Base-by-base conservation (phyloP, 2,329 filamentous ascomycete species). In the Colletotrichum abscissum region DNA sequence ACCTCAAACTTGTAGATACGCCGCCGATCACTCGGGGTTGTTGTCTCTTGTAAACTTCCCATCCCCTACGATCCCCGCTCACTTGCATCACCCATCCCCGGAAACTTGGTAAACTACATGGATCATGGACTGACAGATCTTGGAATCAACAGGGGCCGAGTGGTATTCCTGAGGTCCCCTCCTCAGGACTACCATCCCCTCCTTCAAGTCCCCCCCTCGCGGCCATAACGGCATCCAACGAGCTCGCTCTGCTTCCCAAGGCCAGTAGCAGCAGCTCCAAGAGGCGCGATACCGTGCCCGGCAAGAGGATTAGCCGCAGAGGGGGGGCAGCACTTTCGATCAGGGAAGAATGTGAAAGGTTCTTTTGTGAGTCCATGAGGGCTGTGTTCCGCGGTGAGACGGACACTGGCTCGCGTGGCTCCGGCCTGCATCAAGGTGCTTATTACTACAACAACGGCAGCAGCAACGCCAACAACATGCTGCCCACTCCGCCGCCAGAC, bases 301-400 rank as follows among this genome's bases (percentile, higher is more conserved):
- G 78, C 74, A 76, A 75, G 71, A 78, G 76, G 79, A 78, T 83
- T 82, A 84, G 85, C 82, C 88, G 90, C 82, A 89, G 89, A 93
- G 93, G 93, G 94, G 95, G 95, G 95, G 95, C 95, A 92, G 92
- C 94, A 93, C 92, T 94, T 87, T 92, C 92, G 88, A 97, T 98
- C 90, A 95, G 93, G 94, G 95, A 93, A 95, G 95, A 98, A 94
- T 97, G 95, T 98, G 95, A 98, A 95, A 98, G 95, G 90, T 96
- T 98, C 93, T 97, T 98, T 91, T 98, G 95, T 88, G 95, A 96
- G 93, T 93, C 92, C 90, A 94, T 98, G 92, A 93, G 91, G 87
- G 88, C 92, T 88, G 93, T 94, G 88, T 98, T 98, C 92, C 94
- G 93, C 90, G 95, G 94, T 97, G 95, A 97, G 95, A 92, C 93